These are phyloP conservation scores for Cornus suecica DNA, from an alignment of 148 eudicot species.

Conservation along the genomic window DNA sequence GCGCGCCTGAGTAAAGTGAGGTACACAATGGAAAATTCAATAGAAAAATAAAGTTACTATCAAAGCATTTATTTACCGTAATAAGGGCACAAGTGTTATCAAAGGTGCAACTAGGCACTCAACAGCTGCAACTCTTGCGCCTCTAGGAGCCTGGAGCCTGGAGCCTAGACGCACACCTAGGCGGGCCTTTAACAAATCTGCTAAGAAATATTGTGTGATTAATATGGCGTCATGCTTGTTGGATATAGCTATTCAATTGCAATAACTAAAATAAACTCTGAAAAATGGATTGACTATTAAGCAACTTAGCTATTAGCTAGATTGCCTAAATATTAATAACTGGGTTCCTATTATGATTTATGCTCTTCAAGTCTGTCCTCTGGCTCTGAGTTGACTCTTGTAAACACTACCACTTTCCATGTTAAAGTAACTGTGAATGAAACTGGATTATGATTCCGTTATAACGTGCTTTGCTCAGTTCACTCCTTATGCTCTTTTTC, in stretches of 20 bases:
- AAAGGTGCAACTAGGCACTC: no score
- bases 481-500: slow-evolving; percentile 1
- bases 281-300: neutral
- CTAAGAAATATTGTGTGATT: no score
- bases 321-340: neutral
- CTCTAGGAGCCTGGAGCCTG: no score
- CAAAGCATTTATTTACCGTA: no score
- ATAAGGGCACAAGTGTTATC: no score
- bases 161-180: no score
- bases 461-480: slow-evolving; percentile 7
- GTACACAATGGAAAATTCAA: no score
- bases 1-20: no score
- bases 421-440: neutral
- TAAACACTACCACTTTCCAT: neutral
- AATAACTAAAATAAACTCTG: no score
- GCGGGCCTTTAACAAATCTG: no score
- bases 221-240: neutral
- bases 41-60: no score
- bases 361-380: neutral
- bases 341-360: neutral
- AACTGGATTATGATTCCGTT: neutral
- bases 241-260: neutral
- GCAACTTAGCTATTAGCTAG: neutral
- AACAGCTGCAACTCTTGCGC: no score
- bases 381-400: neutral